Conservation (phyloP, 768 basidiomycete genomes). For the Psilocybe azurescens region DNA sequence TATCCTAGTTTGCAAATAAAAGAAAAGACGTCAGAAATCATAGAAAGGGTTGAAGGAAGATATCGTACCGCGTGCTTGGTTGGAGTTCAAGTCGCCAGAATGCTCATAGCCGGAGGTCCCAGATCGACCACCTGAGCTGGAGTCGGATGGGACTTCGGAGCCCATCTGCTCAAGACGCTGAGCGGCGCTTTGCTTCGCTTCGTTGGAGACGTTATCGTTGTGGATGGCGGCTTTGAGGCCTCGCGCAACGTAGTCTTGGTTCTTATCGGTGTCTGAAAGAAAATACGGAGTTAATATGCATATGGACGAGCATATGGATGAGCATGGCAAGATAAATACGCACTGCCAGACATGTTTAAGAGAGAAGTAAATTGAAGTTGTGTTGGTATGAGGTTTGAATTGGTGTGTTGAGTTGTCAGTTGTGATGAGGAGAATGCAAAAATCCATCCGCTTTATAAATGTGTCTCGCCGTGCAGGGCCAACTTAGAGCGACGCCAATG, state of each 20-base stretch:
- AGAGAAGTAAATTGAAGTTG: not conserved
- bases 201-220: slow-evolving; percentile 62
- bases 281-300: not conserved
- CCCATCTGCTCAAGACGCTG: slow-evolving; percentile 46
- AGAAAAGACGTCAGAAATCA: too few relatives aligned
- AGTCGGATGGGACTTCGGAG: slow-evolving; percentile 11
- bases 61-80: not conserved
- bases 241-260: slow-evolving; percentile 35
- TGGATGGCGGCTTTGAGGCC: slow-evolving; percentile 63
- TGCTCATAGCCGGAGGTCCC: not conserved
- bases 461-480: not conserved
- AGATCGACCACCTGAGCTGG: not conserved
- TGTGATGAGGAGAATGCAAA: too few relatives aligned
- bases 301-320: too few relatives aligned
- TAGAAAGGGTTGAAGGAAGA: not conserved
- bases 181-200: slow-evolving; percentile 55
- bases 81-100: not conserved
- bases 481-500: not conserved
- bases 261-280: slow-evolving; percentile 10
- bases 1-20: not conserved
- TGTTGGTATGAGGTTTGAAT: not conserved
- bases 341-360: not conserved
- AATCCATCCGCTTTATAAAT: not conserved
- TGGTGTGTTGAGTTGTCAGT: not conserved
- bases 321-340: not conserved